These are phyloP conservation scores for Acrocalymma vagum DNA, from an alignment of 2,329 filamentous ascomycete species.

Conservation along the genomic window DNA sequence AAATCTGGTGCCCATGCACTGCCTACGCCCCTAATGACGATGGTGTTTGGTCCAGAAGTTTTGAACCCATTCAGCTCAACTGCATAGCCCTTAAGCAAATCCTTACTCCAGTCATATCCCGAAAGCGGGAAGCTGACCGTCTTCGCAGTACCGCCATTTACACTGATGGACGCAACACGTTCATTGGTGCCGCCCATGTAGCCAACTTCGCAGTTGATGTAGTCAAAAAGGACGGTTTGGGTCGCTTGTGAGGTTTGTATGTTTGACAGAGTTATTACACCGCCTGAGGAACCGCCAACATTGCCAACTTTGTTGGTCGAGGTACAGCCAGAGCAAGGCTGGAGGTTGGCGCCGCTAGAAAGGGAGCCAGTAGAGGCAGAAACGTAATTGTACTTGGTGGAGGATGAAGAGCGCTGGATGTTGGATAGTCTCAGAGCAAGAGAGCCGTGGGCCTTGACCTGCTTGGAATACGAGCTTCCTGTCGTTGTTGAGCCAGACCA, in stretches of 20 bases:
- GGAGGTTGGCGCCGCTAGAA: conserved; percentile 17
- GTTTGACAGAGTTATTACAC: conserved; percentile 22
- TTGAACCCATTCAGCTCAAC: conserved; percentile 26
- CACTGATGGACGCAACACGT: conserved; percentile 24
- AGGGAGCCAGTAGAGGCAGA: conserved; percentile 24
- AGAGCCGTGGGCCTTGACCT: conserved; percentile 25
- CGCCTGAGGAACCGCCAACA: conserved; percentile 21
- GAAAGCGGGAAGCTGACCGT: conserved; percentile 26
- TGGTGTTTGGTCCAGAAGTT: conserved; percentile 22
- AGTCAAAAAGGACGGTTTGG: conserved; percentile 24
- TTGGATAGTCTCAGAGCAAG: conserved; percentile 25
- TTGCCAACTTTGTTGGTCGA: conserved; percentile 27
- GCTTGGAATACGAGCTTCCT: conserved; percentile 21
- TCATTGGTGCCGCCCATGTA: conserved; percentile 25
- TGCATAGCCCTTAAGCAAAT: conserved; percentile 20
- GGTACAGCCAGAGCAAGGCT: conserved; percentile 23
- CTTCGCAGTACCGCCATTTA: conserved; percentile 25
- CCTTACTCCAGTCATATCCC: conserved; percentile 26
- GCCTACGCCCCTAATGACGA: conserved; percentile 19
- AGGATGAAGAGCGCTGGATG: conserved; percentile 16
- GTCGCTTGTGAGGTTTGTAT: conserved; percentile 24
- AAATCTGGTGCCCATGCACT: conserved; percentile 22
- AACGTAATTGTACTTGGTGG: conserved; percentile 21
- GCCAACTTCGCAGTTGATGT: conserved; percentile 25
- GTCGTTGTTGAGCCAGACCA: conserved; percentile 20